Conservation (phyloP, 116 monocot species). For the Zostera marina region DNA sequence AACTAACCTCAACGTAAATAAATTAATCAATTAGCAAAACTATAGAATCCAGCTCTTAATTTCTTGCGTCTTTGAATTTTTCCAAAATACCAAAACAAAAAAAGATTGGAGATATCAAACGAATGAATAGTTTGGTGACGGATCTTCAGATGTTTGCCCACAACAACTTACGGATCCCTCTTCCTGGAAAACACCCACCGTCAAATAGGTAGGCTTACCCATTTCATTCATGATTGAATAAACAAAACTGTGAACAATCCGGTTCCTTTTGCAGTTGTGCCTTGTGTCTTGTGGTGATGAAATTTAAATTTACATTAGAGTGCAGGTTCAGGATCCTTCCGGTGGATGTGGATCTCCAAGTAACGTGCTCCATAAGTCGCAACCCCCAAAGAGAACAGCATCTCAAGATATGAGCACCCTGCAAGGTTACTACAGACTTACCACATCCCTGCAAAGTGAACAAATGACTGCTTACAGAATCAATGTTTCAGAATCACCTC, state of each 20-base stretch:
- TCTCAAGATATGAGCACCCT: conserved; percentile 55
- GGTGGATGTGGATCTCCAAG: conserved; percentile 2
- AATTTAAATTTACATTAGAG: conserved; percentile 12
- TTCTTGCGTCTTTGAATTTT: background rate
- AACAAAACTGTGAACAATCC: no score
- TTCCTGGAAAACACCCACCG: conserved; percentile 46
- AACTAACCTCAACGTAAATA: conserved; percentile 4
- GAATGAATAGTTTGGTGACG: conserved; percentile 75
- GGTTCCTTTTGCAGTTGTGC: no score
- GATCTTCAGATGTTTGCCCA: conserved; percentile 91
- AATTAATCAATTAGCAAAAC: background rate
- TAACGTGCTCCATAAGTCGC: conserved; percentile 23
- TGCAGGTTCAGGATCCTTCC: conserved; percentile 14
- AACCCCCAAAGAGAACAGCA: conserved; percentile 15
- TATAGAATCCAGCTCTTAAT: background rate
- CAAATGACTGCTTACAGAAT: conserved; percentile 35
- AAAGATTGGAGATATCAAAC: conserved; percentile 76
- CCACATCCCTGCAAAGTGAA: conserved; percentile 23
- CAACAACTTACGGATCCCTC: conserved; percentile 62
- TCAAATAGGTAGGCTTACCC: conserved; percentile 18
- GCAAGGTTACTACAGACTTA: conserved; percentile 51
- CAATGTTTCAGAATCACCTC: background rate
- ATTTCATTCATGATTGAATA: no score
- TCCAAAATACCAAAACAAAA: background rate
- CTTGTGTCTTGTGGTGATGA: background rate